Evolutionary conservation across 306 rosid genomes (phyloP).

Genomic region (Sechiopsis laciniata): DNA sequence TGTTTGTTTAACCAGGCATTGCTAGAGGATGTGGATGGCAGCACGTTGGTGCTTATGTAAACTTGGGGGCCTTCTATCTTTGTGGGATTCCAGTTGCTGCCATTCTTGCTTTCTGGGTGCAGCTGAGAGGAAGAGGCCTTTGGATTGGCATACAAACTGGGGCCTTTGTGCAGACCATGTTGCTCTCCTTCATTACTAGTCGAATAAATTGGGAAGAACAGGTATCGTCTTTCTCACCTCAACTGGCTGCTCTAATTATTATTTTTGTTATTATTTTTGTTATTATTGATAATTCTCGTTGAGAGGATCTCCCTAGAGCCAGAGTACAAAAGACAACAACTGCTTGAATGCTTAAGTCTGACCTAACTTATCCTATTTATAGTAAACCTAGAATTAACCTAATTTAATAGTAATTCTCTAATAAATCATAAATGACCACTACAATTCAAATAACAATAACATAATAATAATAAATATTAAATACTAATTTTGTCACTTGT

Average conservation of each 20-base stretch:
- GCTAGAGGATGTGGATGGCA: constrained; percentile 85
- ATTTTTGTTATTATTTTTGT: too few species aligned
- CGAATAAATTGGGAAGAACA: constrained; percentile 55
- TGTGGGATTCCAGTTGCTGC: constrained; percentile 68
- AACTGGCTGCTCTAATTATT: neutral
- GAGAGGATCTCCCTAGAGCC: too few species aligned
- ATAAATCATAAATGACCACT: too few species aligned
- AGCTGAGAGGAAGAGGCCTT: constrained; percentile 54
- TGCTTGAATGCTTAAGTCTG: too few species aligned
- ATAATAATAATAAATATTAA: too few species aligned
- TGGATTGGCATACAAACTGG: constrained; percentile 70
- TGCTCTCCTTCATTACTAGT: constrained; percentile 43
- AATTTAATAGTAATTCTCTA: too few species aligned
- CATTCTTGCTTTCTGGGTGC: constrained; percentile 38
- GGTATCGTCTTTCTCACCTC: constrained; percentile 26
- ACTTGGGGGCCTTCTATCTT: constrained; percentile 60
- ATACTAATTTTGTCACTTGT: too few species aligned
- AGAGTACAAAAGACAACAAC: too few species aligned
- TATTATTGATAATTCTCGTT: too few species aligned
- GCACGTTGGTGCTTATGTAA: constrained; percentile 57
- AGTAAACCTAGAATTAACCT: too few species aligned
- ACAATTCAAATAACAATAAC: too few species aligned
- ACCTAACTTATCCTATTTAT: too few species aligned
- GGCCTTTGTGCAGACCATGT: constrained; percentile 34
- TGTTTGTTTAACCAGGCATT: constrained; percentile 35